Conservation (phyloP, 805 yeast genomes). For the Kregervanrija fluxuum region DNA sequence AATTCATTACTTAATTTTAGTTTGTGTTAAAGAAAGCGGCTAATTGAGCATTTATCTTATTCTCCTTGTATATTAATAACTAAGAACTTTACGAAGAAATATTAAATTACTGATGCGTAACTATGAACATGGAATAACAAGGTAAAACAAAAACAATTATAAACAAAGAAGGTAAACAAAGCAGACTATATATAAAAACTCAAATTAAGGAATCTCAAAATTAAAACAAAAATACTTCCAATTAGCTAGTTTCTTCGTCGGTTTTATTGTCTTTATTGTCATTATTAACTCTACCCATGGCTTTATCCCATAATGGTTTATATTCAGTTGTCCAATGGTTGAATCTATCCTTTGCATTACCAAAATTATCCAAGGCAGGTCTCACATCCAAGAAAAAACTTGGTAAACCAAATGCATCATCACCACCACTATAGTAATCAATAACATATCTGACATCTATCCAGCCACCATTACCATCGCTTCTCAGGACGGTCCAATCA, state of each 20-base stretch:
- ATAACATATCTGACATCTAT: constrained; percentile 81
- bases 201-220: no score
- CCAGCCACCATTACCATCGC: constrained; percentile 47
- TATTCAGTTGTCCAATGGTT: constrained; percentile 45
- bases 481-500: constrained; percentile 93
- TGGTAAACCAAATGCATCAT: constrained; percentile 83
- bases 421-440: constrained; percentile 91
- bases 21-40: background rate
- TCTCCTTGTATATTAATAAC: no score
- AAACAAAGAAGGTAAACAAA: no score
- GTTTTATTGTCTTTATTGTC: no score
- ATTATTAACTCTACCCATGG: constrained; percentile 42
- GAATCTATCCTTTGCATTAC: constrained; percentile 62
- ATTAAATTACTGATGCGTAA: no score
- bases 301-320: constrained; percentile 59
- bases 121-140: no score
- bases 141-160: no score
- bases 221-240: no score
- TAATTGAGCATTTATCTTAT: no score
- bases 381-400: constrained; percentile 89
- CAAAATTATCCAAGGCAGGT: constrained; percentile 76
- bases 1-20: background rate
- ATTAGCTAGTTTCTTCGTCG: no score
- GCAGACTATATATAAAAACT: no score
- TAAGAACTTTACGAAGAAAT: no score